Base-by-base conservation (phyloP, 2,329 filamentous ascomycete genomes). In the Cladophialophora bantiana region DNA sequence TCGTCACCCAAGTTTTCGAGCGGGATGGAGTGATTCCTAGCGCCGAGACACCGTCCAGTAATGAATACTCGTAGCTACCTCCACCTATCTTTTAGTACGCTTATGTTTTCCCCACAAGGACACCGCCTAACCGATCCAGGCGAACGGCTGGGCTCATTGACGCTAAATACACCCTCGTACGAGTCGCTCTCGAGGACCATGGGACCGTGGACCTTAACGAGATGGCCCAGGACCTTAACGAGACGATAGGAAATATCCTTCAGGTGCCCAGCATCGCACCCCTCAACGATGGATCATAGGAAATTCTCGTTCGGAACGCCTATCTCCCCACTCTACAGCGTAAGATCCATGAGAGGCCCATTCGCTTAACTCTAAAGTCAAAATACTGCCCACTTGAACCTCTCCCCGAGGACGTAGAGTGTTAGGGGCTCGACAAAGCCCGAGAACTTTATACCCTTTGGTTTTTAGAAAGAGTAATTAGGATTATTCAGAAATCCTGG, bases 381-480 rank as follows among this genome's bases (percentile, higher is more conserved):
- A 59, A 48, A 59, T 59, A 59, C 56, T 59, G 36, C 56, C 56
- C 36, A 59, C 56, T 59, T 45, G 35, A 59, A 59, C 56, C 56
- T 45, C 56, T 42, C 56, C 56, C 2, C 13, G 15, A 42, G 56
- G 56, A 45, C 1, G 56, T 59, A n/a, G 35, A 59, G 56, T 59
- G n/a, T 42, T 59, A 10, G 34, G 35, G 56, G 35, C 56, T 59
- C 56, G 18, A 59, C 34, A 45, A 31, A 42, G 56, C 56, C 56
- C 56, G 35, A 42, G 56, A 59, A 32, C 56, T 59, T 10, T 45
- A 59, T 42, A 36, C 56, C 1, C 56, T 59, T 42, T 59, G 36
- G 56, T 59, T 59, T 59, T 45, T 59, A 4, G 18, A 59, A 32
- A 59, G 56, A 18, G 56, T 7, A 32, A 42, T 42, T 31, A 18